phyloP scores from a whole-genome alignment of 805 yeast species.

The Candida qinlingensis region DNA sequence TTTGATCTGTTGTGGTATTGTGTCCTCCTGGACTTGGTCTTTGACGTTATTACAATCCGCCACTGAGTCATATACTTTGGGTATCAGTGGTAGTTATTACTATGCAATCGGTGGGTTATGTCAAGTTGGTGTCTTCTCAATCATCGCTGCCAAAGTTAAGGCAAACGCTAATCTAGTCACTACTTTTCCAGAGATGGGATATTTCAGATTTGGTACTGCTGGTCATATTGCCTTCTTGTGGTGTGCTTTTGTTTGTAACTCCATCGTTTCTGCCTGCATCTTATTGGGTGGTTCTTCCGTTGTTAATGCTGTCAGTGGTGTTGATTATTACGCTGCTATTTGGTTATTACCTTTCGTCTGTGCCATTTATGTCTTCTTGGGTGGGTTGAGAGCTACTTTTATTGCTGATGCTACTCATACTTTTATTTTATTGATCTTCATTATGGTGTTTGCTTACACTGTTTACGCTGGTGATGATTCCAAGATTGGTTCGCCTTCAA shows the following conservation, averaged over 20 bases:
- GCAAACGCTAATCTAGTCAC: conserved; percentile 33
- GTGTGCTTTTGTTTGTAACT: conserved; percentile 36
- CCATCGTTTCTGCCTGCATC: conserved; percentile 35
- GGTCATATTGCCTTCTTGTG: conserved; percentile 34
- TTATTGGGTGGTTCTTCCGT: conserved; percentile 42
- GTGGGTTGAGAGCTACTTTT: conserved; percentile 48
- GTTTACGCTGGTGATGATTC: conserved; percentile 36
- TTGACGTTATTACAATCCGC: conserved; percentile 28
- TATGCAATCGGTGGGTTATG: conserved; percentile 22
- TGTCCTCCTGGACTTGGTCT: conserved; percentile 37
- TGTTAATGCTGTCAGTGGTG: conserved; percentile 36
- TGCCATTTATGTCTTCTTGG: conserved; percentile 41
- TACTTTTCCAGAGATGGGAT: conserved; percentile 38
- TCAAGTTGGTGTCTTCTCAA: conserved; percentile 30
- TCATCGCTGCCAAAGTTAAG: conserved; percentile 32
- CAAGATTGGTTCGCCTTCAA: conserved; percentile 40
- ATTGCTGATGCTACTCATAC: conserved; percentile 49
- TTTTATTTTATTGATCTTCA: conserved; percentile 36
- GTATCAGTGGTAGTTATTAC: conserved; percentile 28
- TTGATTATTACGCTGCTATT: conserved; percentile 40
- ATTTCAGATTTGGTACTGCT: conserved; percentile 34
- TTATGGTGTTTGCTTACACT: conserved; percentile 30
- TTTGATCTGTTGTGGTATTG: conserved; percentile 37
- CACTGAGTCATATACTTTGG: conserved; percentile 26
- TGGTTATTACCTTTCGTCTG: conserved; percentile 41